Conservation (phyloP, 1,284 basidiomycete species). For the Hypsizygus ulmarius region DNA sequence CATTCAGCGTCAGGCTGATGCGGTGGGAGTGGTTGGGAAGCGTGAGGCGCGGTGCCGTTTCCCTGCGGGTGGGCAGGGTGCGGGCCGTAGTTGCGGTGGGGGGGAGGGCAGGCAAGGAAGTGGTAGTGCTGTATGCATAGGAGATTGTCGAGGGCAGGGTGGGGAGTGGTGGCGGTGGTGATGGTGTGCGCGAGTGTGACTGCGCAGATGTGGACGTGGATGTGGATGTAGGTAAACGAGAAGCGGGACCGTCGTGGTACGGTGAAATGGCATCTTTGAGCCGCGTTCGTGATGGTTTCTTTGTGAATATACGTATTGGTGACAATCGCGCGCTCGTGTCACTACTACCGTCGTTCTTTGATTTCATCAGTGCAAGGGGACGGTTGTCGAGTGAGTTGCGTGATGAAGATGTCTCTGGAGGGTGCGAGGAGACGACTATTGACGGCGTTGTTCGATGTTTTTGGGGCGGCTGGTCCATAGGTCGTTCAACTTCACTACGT, state of each 20-base stretch:
- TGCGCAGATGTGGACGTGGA: conserved; percentile 1
- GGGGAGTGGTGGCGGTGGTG: neutral
- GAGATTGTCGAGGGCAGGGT: neutral
- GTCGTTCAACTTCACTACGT: conserved; percentile 10
- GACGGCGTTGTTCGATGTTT: conserved; percentile 3
- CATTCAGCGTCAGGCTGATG: conserved; percentile 26
- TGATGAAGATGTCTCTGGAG: neutral
- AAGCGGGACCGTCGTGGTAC: neutral
- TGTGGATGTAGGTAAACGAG: neutral
- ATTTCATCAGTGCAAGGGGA: neutral
- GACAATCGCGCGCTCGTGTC: neutral
- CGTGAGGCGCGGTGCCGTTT: conserved; percentile 21
- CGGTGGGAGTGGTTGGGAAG: conserved; percentile 19
- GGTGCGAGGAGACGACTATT: neutral
- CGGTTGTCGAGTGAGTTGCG: conserved; percentile 6
- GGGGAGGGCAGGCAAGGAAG: conserved; percentile 1
- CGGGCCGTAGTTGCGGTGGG: neutral
- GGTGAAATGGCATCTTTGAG: neutral
- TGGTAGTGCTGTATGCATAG: neutral
- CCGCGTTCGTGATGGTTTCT: conserved; percentile 1
- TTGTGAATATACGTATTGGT: neutral
- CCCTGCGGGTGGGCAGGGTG: conserved; percentile 5
- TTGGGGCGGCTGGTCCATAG: neutral
- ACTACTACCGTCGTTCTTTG: no score
- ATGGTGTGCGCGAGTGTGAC: conserved; percentile 2